phyloP scores from a whole-genome alignment of 257 asterid species.

The Jacaranda mimosifolia region DNA sequence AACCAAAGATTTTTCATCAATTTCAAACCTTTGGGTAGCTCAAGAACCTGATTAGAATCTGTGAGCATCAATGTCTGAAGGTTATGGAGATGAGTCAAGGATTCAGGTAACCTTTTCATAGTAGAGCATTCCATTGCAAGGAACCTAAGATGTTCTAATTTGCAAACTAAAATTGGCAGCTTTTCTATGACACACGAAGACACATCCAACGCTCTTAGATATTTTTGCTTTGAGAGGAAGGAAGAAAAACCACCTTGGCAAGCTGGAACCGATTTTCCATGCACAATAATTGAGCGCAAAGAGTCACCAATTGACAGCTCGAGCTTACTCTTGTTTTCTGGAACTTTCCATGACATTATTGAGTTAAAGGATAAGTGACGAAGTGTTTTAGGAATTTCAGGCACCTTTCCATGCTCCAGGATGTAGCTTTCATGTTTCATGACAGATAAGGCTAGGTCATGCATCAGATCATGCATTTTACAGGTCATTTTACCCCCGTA shows the following conservation, averaged over 20 bases:
- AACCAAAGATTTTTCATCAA: constrained; percentile 37
- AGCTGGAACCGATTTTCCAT: not conserved
- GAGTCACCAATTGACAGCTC: not conserved
- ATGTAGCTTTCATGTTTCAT: constrained; percentile 27
- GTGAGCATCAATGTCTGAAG: constrained; percentile 40
- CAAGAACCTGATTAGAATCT: not conserved
- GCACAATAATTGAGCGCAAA: constrained; percentile 19
- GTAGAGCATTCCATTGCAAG: not conserved
- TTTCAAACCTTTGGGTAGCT: constrained; percentile 37
- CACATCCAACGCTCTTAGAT: constrained; percentile 28
- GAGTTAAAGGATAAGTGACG: constrained; percentile 23
- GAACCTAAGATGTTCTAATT: constrained; percentile 30
- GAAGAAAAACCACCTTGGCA: not conserved
- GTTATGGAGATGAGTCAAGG: constrained; percentile 34
- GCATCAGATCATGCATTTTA: constrained; percentile 41
- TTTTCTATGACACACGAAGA: rapidly evolving
- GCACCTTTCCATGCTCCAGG: not conserved
- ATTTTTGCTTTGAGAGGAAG: constrained; percentile 20
- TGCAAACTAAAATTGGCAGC: not conserved
- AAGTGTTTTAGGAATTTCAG: constrained; percentile 6
- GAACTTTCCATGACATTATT: not conserved
- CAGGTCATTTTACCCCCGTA: not conserved
- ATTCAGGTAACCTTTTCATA: constrained; percentile 26
- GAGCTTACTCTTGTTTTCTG: not conserved
- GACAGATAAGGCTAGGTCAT: constrained; percentile 36